Evolutionary conservation across 1,139 yeast genomes (phyloP).

Genomic region (Magnusiomyces fungicola): DNA sequence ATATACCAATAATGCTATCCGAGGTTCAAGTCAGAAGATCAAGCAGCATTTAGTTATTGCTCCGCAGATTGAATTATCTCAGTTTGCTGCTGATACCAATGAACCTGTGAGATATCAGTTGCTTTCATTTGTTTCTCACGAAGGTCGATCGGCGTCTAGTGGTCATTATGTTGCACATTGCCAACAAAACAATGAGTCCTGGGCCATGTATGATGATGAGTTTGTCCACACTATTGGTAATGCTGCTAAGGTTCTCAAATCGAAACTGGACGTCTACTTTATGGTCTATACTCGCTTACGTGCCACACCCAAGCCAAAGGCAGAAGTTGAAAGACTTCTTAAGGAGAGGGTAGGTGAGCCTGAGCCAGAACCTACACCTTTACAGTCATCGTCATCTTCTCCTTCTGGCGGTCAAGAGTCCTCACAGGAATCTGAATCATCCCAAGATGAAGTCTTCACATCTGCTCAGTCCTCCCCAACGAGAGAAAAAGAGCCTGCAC

Average conservation of each 20-base stretch:
- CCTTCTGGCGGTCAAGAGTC: slow-evolving; percentile 5
- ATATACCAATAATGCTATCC: slow-evolving; percentile 42
- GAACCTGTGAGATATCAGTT: slow-evolving; percentile 61
- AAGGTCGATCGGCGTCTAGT: slow-evolving; percentile 83
- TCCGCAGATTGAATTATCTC: slow-evolving; percentile 62
- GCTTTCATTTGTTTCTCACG: slow-evolving; percentile 85
- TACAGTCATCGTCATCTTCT: background rate
- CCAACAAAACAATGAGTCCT: slow-evolving; percentile 72
- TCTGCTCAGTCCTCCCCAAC: too few species aligned
- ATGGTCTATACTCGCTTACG: slow-evolving; percentile 55
- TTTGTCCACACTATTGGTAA: slow-evolving; percentile 69
- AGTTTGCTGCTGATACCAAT: slow-evolving; percentile 40
- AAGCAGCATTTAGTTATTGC: slow-evolving; percentile 82
- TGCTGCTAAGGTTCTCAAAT: slow-evolving; percentile 62
- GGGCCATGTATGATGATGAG: slow-evolving; percentile 96
- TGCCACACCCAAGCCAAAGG: background rate
- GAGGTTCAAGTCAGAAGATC: slow-evolving; percentile 63
- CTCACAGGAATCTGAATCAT: too few species aligned
- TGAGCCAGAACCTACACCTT: background rate
- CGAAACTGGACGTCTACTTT: slow-evolving; percentile 68
- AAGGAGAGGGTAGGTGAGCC: too few species aligned
- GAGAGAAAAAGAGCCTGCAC: too few species aligned
- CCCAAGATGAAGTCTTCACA: too few species aligned
- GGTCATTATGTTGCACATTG: slow-evolving; percentile 94
- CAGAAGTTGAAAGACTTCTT: too few species aligned